Percentiles rank a stretch among this genome's conserved stretches.
Evolutionary conservation across 495 filamentous ascomycete species (phyloP).

Genomic region (Staphylotrichum tortipilum): DNA sequence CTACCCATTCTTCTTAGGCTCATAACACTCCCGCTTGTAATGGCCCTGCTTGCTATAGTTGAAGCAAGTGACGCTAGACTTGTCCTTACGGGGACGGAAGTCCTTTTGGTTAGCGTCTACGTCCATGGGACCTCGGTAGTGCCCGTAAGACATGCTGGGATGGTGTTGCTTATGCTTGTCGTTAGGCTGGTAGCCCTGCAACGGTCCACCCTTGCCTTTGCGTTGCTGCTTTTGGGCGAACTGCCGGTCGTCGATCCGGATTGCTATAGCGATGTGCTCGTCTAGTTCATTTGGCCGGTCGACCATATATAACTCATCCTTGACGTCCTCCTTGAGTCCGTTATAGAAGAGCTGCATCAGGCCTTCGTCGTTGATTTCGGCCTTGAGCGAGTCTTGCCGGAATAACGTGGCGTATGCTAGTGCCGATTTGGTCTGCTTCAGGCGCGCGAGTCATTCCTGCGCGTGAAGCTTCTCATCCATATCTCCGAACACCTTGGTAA

Average conservation of each 20-base stretch:
- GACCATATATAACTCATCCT: background rate
- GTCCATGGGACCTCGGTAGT: background rate
- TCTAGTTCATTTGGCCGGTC: background rate
- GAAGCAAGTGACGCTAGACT: too few relatives aligned
- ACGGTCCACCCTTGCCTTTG: background rate
- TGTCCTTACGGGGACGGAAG: too few relatives aligned
- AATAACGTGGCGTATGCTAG: background rate
- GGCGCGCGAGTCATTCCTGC: background rate
- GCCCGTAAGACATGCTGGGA: background rate
- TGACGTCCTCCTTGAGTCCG: background rate
- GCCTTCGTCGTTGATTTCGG: background rate
- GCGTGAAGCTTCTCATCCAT: background rate
- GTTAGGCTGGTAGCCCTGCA: background rate
- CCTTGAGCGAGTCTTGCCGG: background rate
- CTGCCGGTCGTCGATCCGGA: background rate
- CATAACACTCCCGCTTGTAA: too few relatives aligned
- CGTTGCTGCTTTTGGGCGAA: background rate
- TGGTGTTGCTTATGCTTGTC: background rate
- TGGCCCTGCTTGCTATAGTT: too few relatives aligned
- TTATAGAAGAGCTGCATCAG: conserved; percentile 2
- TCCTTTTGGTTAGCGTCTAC: background rate
- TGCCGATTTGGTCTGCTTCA: background rate
- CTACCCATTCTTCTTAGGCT: too few relatives aligned
- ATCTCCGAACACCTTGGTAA: background rate
- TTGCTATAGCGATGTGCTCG: background rate